A percentile compares a stretch with the other conserved stretches of the same genome.
These are phyloP conservation scores for Geosmithia morbida DNA, from an alignment of 2,329 filamentous ascomycete species.

Conservation along the genomic window DNA sequence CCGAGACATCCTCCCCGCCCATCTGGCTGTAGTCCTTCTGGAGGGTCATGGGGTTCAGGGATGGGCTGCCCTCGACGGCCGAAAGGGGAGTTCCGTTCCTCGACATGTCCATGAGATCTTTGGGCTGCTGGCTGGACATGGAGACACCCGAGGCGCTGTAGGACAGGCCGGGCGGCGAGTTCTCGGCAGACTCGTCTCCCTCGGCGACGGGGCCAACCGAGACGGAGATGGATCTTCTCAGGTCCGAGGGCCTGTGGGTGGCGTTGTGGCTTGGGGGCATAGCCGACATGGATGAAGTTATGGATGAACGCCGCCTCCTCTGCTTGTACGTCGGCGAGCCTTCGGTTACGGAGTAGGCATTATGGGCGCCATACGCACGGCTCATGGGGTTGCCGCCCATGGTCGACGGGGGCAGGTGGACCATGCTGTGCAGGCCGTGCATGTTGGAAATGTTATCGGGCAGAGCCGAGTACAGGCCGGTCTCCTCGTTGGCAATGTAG, in stretches of 20 bases:
- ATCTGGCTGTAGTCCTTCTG: slow-evolving; percentile 57
- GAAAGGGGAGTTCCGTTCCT: slow-evolving; percentile 83
- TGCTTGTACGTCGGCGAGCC: slow-evolving; percentile 99
- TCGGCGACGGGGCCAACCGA: slow-evolving; percentile 75
- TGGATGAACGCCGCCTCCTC: slow-evolving; percentile 81
- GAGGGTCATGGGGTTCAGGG: slow-evolving; percentile 54
- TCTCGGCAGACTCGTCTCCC: slow-evolving; percentile 62
- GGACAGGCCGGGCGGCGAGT: slow-evolving; percentile 64
- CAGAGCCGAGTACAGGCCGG: slow-evolving; percentile 87
- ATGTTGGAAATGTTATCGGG: slow-evolving; percentile 67
- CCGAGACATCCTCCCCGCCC: slow-evolving; percentile 44
- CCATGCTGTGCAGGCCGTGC: slow-evolving; percentile 70
- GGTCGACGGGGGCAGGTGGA: slow-evolving; percentile 79
- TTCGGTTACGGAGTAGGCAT: slow-evolving; percentile 91
- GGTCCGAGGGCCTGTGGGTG: slow-evolving; percentile 71
- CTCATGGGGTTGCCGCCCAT: slow-evolving; percentile 68
- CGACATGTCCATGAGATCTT: slow-evolving; percentile 71
- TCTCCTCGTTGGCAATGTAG: slow-evolving; percentile 97
- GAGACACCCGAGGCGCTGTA: slow-evolving; percentile 57
- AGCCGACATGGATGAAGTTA: slow-evolving; percentile 62
- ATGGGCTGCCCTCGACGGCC: slow-evolving; percentile 68
- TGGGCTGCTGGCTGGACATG: slow-evolving; percentile 51
- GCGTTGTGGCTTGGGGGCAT: slow-evolving; percentile 49
- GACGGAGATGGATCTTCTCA: slow-evolving; percentile 78
- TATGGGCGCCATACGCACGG: slow-evolving; percentile 56